Percentiles rank a stretch among this genome's conserved stretches.
phyloP scores from a whole-genome alignment of 2,329 filamentous ascomycete genomes.

The Byssochlamys sp. region DNA sequence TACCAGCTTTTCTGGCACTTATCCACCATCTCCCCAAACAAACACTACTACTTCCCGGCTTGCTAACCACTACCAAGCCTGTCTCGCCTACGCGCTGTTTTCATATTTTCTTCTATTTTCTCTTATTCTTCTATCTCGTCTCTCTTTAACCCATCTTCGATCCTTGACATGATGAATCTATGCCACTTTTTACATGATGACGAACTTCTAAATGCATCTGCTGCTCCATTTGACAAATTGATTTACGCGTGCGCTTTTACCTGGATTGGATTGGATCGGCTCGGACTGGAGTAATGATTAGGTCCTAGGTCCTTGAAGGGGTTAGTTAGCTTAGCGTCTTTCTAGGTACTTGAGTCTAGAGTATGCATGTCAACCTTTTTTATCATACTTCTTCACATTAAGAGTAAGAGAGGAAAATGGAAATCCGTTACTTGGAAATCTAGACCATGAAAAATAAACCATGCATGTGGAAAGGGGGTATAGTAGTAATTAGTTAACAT shows the following conservation, averaged over 20 bases:
- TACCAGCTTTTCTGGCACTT: not conserved
- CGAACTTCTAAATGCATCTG: not conserved
- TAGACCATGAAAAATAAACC: not conserved
- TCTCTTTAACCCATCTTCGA: not conserved
- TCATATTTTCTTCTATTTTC: not conserved
- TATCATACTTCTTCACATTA: not conserved
- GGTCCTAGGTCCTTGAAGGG: not conserved
- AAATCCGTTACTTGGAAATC: not conserved
- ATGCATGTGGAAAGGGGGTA: not conserved
- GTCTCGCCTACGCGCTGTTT: not conserved
- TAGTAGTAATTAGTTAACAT: not conserved
- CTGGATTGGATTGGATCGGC: not conserved
- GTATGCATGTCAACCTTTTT: not conserved
- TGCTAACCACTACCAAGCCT: not conserved
- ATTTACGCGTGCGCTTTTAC: not conserved
- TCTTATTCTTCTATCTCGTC: not conserved
- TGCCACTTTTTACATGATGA: not conserved
- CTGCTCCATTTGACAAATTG: not conserved
- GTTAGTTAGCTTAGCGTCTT: not conserved
- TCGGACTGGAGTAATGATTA: not conserved
- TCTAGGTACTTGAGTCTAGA: not conserved
- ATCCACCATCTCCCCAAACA: not conserved
- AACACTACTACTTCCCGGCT: not conserved
- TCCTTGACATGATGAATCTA: not conserved
- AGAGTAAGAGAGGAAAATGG: not conserved